Evolutionary conservation across 83 land plant genomes (phyloP), one percentile per base, ranked within the genome.

Genomic region (Picea mariana): DNA sequence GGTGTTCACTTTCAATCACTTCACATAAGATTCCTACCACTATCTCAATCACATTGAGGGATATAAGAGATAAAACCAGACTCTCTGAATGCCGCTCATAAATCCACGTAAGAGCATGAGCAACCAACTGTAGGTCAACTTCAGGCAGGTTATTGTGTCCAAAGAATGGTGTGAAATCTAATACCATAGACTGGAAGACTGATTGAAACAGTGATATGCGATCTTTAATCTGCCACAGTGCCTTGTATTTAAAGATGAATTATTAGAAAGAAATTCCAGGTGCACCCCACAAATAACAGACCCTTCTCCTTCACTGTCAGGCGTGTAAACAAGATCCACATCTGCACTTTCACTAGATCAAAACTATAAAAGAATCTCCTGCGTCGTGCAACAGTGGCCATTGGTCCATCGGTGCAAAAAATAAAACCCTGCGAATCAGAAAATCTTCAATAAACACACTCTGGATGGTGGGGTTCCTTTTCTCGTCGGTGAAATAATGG

Each of bases 151-250:
- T 84, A 79, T 82, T 89, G 81, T 87, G 84, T 49, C 90, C 89
- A 82, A 87, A 87, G 23, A 89, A 84, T 16, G 91, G 89, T n/a
- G 91, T 89, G 67, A 89, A 87, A 65, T 87, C 89, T 76, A 89
- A 71, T 18, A 89, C 82, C 87, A 89, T 84, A 49, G 89, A 82
- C 49, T 89, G 89, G 69, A 89, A 86, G 40, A 89, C 87, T 44
- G 91, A 81, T 81, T 89, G 87, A 67, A 89, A 89, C 23, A 88
- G 61, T 12, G 89, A 80, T 62, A 89, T 27, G 12, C 87, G 89
- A 82, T 84, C 84, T 60, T 77, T 52, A 24, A 87, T 79, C 87
- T 89, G 91, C 91, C 89, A 87, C 49, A 89, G 83, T 15, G 83
- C 60, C 40, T 21, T 62, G 63, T 82, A 64, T 18, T 78, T 17